Base-by-base conservation (phyloP, 164 flowering plant species). In the Houttuynia cordata region DNA sequence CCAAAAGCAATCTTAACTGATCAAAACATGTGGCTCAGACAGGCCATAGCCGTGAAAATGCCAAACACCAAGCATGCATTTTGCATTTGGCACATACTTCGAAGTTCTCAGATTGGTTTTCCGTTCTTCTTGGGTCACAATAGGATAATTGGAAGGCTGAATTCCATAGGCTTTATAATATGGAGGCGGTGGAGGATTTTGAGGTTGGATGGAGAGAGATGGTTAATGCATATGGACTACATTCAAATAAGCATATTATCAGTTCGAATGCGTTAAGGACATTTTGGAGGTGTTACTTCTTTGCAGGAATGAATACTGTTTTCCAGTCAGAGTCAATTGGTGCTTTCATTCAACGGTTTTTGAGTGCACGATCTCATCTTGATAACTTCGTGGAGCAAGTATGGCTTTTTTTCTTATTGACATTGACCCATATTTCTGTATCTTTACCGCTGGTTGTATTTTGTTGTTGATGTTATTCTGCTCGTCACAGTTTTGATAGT, bases 21-120 rank as follows among this genome's bases (percentile, higher is more conserved):
- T 73, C 88, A 85, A 67, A 83, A 86, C 68, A 73, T 80, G 72
- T 83, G 89, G 85, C 82, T 89, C 19, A 86, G 83, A 75, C 94
- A 89, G 53, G 91, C 94, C 9, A 60, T 86, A 72, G 79, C 84
- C 13, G 52, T 50, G 41, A 91, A 82, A 67, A 73, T 89, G 83
- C 85, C 94, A 19, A 62, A 57, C 39, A 81, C 88, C 14, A 86
- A 81, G 61, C 96, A 89, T 65, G 94, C 91, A 19, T 81, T 89
- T 62, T 86, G 86, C 77, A 81, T 89, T 42, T 83, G 89, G 89
- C 85, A 83, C 62, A 83, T 89, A 65, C 74, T 59, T 68, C 88
- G 10, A 83, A 80, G 71, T 85, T 85, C 76, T 79, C 90, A 10
- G 82, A 81, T 63, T 89, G 91, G 91, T 87, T 89, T 74, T 78